These are phyloP conservation scores for Coemansia sp. DNA, from an alignment of 192 early-diverging fungal genomes.

Conservation along the genomic window DNA sequence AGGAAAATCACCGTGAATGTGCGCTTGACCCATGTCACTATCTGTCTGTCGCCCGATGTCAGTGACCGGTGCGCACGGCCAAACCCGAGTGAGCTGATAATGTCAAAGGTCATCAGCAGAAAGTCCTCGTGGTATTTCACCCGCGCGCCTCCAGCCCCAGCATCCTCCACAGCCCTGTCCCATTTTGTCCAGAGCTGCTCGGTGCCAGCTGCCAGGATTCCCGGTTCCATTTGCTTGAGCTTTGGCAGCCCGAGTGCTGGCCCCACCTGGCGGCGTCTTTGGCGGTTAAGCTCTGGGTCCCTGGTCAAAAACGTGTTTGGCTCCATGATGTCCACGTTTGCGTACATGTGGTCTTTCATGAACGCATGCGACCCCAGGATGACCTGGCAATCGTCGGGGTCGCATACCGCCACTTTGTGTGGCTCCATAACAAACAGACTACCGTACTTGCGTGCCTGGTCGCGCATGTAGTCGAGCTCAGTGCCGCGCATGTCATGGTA, in stretches of 20 bases:
- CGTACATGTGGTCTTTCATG: slow-evolving; percentile 29
- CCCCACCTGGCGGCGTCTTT: slow-evolving; percentile 32
- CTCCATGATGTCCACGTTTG: slow-evolving; percentile 25
- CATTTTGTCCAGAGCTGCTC: slow-evolving; percentile 31
- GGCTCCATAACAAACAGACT: slow-evolving; percentile 37
- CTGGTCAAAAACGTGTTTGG: slow-evolving; percentile 37
- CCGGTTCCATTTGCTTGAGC: slow-evolving; percentile 32
- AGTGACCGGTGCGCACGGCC: slow-evolving; percentile 31
- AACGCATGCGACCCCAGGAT: slow-evolving; percentile 39
- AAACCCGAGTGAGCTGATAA: slow-evolving; percentile 38
- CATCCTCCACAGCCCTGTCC: slow-evolving; percentile 9
- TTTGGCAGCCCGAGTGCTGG: slow-evolving; percentile 15
- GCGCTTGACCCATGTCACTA: slow-evolving; percentile 31
- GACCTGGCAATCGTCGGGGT: slow-evolving; percentile 17
- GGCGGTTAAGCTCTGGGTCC: slow-evolving; percentile 31
- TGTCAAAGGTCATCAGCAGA: slow-evolving; percentile 34
- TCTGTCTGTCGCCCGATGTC: slow-evolving; percentile 20
- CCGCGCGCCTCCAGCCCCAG: background rate
- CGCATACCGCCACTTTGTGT: slow-evolving; percentile 22
- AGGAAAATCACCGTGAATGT: slow-evolving; percentile 25
- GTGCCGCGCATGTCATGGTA: slow-evolving; percentile 23
- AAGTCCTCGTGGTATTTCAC: slow-evolving; percentile 34
- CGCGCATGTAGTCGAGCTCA: slow-evolving; percentile 31
- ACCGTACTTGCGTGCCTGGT: slow-evolving; percentile 34
- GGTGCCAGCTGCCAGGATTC: slow-evolving; percentile 22